phyloP scores from a whole-genome alignment of 306 rosid genomes.

The Vigna angularis region DNA sequence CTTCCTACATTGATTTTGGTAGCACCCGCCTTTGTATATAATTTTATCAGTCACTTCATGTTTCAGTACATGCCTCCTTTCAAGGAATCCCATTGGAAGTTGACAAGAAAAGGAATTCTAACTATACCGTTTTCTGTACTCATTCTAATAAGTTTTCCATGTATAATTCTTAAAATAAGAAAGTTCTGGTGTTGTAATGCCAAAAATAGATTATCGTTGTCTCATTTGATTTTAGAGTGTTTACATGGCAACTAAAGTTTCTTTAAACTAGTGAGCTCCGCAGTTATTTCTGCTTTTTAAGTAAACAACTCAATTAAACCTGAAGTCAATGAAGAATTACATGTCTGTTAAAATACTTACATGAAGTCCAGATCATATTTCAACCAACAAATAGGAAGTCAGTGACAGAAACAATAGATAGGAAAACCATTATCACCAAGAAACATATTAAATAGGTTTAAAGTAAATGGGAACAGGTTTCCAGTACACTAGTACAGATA shows the following conservation, averaged over 20 bases:
- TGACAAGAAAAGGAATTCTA: too few species aligned
- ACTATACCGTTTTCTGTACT: conserved; percentile 6
- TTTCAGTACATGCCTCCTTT: too few species aligned
- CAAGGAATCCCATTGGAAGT: too few species aligned
- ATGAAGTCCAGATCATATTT: conserved; percentile 27
- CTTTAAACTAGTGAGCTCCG: conserved; percentile 20
- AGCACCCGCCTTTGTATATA: too few species aligned
- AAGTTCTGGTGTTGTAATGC: neutral
- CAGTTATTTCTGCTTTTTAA: neutral
- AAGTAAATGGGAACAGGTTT: conserved; percentile 28
- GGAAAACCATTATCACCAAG: conserved; percentile 21
- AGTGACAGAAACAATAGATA: neutral
- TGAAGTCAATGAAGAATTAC: neutral
- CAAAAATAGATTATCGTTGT: neutral
- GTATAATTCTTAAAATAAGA: neutral
- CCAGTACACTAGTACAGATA: neutral
- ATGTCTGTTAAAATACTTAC: neutral
- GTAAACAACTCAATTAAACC: conserved; percentile 16
- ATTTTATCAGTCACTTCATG: too few species aligned
- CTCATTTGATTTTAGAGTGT: conserved; percentile 12
- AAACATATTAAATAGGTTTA: conserved; percentile 14
- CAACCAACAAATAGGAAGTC: neutral
- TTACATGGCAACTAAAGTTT: conserved; percentile 3
- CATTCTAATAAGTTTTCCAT: conserved; percentile 15
- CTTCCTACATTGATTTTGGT: too few species aligned